Percentiles rank a stretch among this genome's conserved stretches.
Evolutionary conservation across 2,329 filamentous ascomycete genomes (phyloP).

Genomic region (Tolypocladium paradoxum): DNA sequence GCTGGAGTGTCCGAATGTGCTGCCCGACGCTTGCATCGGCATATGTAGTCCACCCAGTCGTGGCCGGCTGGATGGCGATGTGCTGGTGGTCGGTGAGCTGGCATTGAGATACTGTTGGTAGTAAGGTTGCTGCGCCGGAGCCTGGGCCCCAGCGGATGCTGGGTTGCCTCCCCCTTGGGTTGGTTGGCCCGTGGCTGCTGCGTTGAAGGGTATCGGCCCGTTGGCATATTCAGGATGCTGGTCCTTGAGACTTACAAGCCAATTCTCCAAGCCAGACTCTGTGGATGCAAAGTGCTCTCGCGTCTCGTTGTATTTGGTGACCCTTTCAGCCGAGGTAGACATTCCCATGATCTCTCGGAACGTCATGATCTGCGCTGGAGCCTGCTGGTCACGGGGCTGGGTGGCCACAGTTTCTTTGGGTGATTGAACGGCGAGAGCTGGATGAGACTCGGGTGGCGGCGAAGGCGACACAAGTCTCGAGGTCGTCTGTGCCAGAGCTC

Average conservation of each 20-base stretch:
- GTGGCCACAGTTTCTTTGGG: conserved; percentile 6
- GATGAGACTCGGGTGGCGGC: conserved; percentile 28
- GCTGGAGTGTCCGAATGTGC: conserved; percentile 41
- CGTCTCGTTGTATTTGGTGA: conserved; percentile 62
- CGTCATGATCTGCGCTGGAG: conserved; percentile 29
- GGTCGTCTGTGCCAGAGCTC: conserved; percentile 23
- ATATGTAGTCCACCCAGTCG: conserved; percentile 23
- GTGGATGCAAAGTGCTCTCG: conserved; percentile 58
- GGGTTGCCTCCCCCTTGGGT: conserved; percentile 9
- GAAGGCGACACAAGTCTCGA: conserved; percentile 23
- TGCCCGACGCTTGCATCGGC: conserved; percentile 28
- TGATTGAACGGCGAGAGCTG: conserved; percentile 11
- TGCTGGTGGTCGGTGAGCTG: conserved; percentile 15
- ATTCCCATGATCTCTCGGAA: conserved; percentile 73
- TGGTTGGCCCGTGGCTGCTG: conserved; percentile 6
- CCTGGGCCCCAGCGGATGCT: conserved; percentile 12
- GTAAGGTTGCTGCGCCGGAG: conserved; percentile 33
- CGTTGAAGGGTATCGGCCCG: conserved; percentile 19
- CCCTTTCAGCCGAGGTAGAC: conserved; percentile 54
- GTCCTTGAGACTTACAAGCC: conserved; percentile 36
- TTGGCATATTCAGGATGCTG: conserved; percentile 38
- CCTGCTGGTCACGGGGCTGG: conserved; percentile 1
- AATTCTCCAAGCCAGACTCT: conserved; percentile 61
- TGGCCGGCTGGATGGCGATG: conserved; percentile 22
- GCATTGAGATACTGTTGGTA: conserved; percentile 47